phyloP scores from a whole-genome alignment of 2,329 filamentous ascomycete genomes.

The Xylariomycetidae sp. region DNA sequence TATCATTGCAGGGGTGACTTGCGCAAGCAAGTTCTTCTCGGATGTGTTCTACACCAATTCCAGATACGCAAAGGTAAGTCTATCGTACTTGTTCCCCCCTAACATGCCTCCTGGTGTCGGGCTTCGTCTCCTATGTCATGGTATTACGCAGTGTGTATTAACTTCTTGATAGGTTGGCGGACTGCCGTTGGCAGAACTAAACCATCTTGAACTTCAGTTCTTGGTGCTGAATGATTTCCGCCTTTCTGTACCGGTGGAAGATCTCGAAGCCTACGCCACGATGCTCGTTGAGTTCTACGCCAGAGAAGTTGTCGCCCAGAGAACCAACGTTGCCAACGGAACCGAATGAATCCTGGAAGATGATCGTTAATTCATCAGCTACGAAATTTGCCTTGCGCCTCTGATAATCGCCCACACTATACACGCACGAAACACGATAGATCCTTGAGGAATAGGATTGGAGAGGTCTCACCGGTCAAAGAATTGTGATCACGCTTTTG shows the following conservation, averaged over 20 bases:
- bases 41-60: conserved; percentile 99
- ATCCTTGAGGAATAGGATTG: background rate
- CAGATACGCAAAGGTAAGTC: conserved; percentile 89
- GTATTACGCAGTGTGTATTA: background rate
- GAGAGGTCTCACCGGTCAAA: conserved; percentile 4
- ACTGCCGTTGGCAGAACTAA: conserved; percentile 84
- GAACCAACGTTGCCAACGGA: conserved; percentile 15
- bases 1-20: conserved; percentile 95
- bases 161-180: conserved; percentile 72
- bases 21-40: conserved; percentile 98
- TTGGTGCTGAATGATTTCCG: conserved; percentile 93
- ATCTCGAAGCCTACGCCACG: conserved; percentile 93
- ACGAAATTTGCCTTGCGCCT: conserved; percentile 2
- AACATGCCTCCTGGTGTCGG: background rate
- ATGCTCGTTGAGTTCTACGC: conserved; percentile 99
- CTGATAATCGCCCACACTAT: too few relatives aligned
- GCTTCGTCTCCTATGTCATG: background rate
- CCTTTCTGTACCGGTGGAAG: conserved; percentile 86
- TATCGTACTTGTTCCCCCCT: conserved; percentile 2
- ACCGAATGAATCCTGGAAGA: conserved; percentile 9
- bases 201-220: conserved; percentile 95
- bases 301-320: conserved; percentile 67
- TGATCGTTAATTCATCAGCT: conserved; percentile 1
- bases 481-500: background rate
- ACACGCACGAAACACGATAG: background rate